These are phyloP conservation scores for Pseudogymnoascus destructans DNA, from an alignment of 2,329 filamentous ascomycete species.

Conservation along the genomic window DNA sequence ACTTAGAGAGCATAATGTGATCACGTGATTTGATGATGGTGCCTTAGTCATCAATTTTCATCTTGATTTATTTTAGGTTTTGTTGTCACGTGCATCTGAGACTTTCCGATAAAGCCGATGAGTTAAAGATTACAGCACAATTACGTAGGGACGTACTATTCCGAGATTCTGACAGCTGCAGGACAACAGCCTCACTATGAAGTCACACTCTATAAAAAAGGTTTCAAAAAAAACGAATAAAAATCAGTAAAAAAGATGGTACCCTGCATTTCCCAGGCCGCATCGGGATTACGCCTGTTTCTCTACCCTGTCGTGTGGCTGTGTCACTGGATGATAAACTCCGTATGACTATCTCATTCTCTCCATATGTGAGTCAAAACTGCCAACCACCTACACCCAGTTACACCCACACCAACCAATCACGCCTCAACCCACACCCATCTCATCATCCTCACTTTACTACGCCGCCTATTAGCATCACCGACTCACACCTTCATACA, in stretches of 20 bases:
- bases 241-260: not conserved
- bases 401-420: not conserved
- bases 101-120: not conserved
- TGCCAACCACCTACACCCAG: not conserved
- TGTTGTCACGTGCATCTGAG: not conserved
- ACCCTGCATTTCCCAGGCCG: not conserved
- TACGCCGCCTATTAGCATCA: not conserved
- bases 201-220: not conserved
- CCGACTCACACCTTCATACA: slow-evolving; percentile 6
- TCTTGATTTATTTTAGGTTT: not conserved
- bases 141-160: not conserved
- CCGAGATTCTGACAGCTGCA: not conserved
- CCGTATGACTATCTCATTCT: not conserved
- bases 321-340: not conserved
- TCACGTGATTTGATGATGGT: not conserved
- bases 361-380: not conserved
- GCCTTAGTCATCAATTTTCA: not conserved
- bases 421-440: not conserved
- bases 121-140: not conserved
- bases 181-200: not conserved
- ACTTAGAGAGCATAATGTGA: not conserved
- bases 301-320: slow-evolving; percentile 3
- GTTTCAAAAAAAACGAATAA: not conserved
- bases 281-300: not conserved
- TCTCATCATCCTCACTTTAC: not conserved